Evolutionary conservation across 139 green algal species (phyloP), one percentile per base, ranked within the genome.

Genomic region (Chlamydomonas applanata): DNA sequence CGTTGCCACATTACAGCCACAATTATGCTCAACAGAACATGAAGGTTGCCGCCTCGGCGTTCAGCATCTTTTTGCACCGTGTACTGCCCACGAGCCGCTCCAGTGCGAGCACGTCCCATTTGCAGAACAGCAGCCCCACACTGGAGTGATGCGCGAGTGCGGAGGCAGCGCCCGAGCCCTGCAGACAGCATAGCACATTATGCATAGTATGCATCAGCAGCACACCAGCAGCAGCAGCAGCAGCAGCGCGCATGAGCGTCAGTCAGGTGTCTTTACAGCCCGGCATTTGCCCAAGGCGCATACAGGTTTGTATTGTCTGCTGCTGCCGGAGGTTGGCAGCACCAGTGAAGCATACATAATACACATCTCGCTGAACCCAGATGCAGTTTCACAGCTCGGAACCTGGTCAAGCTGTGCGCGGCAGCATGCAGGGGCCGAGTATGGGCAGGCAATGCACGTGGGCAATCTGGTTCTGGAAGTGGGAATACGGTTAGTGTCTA

Each of bases 1-100:
- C 40, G 40, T 49, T 49, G 40, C 11, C 7, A 49, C 40, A 49
- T 49, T 7, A 49, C n/a, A n/a, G n/a, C n/a, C n/a, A n/a, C n/a
- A n/a, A n/a, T n/a, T n/a, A n/a, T n/a, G n/a, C 53, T 84, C 71
- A 91, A 72, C 82, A 89, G 68, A 96, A 96, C 71, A 97, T 74
- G 74, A 91, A 97, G 0, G 91, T 93, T 7, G 56, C 56, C 13
- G 75, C 83, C 14, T 82, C 80, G 0, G 53, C 66, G 1, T 35
- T 84, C 0, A 97, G 35, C 90, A 97, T 95, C 56, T 85, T 89
- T 11, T 71, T 69, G 14, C 82, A 78, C 14, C 92, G 78, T 1
- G 25, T 70, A 30, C 57, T 76, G 24, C 94, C 94, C 44, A 95
- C 89, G 45, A 97, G 79, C 2, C 90, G 73, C 75, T 93, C 85